Evolutionary conservation across 2,329 filamentous ascomycete genomes (phyloP).

Genomic region (Arachnomyces sp.): DNA sequence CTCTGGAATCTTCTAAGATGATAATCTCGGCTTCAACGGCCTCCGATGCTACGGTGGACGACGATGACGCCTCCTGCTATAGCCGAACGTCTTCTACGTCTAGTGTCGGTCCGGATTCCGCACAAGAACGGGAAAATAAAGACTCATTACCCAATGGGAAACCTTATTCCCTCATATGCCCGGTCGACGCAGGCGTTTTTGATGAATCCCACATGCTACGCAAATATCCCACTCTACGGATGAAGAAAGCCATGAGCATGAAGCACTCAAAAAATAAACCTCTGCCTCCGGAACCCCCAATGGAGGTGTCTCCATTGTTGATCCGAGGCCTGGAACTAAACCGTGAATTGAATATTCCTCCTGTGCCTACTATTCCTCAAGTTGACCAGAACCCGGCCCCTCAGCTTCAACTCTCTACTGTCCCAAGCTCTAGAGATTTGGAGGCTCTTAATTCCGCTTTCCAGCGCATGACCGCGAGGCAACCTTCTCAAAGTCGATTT

Average conservation of each 20-base stretch:
- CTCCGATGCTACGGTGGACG: too few relatives aligned
- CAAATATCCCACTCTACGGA: slow-evolving; percentile 11
- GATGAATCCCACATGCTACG: slow-evolving; percentile 20
- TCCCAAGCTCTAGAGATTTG: too few relatives aligned
- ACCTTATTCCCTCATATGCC: slow-evolving; percentile 18
- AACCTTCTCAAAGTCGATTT: slow-evolving; percentile 2
- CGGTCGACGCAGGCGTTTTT: slow-evolving; percentile 22
- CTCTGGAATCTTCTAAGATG: too few relatives aligned
- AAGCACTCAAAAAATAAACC: slow-evolving; percentile 32
- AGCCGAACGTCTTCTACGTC: slow-evolving; percentile 2
- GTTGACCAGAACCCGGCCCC: too few relatives aligned
- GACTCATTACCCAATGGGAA: background rate
- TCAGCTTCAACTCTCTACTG: too few relatives aligned
- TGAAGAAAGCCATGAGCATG: slow-evolving; percentile 17
- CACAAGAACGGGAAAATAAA: background rate
- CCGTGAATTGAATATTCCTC: too few relatives aligned
- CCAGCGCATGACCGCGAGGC: background rate
- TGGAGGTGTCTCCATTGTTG: slow-evolving; percentile 22
- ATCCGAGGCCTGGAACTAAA: slow-evolving; percentile 13
- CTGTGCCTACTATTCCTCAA: too few relatives aligned
- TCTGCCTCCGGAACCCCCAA: slow-evolving; percentile 30
- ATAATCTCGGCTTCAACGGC: too few relatives aligned
- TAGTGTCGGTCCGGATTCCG: background rate
- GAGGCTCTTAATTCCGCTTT: too few relatives aligned
- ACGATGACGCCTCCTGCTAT: background rate